Evolutionary conservation across 2,329 filamentous ascomycete genomes (phyloP).

Genomic region (Colletotrichum graminicola): DNA sequence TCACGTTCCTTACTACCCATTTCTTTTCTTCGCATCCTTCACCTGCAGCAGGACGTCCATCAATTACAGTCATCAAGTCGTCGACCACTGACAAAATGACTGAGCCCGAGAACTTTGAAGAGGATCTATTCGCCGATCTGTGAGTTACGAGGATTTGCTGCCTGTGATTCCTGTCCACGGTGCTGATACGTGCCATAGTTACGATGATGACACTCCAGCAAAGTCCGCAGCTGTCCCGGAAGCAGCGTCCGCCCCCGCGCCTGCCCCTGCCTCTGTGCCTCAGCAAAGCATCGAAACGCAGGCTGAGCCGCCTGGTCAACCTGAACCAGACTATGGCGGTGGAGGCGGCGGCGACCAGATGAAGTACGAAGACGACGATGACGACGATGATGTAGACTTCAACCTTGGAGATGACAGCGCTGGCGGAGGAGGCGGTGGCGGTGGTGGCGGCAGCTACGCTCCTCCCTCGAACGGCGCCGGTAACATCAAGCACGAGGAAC

Average conservation of each 20-base stretch:
- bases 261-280: conserved; percentile 45
- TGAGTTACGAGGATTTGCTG: conserved; percentile 60
- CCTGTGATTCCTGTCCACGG: conserved; percentile 44
- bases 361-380: conserved; percentile 61
- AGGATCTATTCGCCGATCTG: conserved; percentile 97
- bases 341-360: conserved; percentile 52
- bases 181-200: conserved; percentile 57
- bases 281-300: conserved; percentile 48
- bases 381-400: conserved; percentile 71
- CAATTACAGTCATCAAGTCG: background rate
- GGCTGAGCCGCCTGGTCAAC: conserved; percentile 46
- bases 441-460: conserved; percentile 19
- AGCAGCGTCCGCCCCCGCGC: conserved; percentile 49
- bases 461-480: conserved; percentile 37
- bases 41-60: background rate
- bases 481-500: conserved; percentile 48
- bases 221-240: conserved; percentile 52
- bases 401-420: conserved; percentile 63
- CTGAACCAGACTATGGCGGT: conserved; percentile 54
- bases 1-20: conserved; percentile 29
- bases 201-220: conserved; percentile 72
- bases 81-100: conserved; percentile 68
- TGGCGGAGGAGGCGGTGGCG: conserved; percentile 44
- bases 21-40: conserved; percentile 19
- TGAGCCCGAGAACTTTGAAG: conserved; percentile 85